Conservation (phyloP, 2,329 filamentous ascomycete genomes). For the Huntiella decipiens region DNA sequence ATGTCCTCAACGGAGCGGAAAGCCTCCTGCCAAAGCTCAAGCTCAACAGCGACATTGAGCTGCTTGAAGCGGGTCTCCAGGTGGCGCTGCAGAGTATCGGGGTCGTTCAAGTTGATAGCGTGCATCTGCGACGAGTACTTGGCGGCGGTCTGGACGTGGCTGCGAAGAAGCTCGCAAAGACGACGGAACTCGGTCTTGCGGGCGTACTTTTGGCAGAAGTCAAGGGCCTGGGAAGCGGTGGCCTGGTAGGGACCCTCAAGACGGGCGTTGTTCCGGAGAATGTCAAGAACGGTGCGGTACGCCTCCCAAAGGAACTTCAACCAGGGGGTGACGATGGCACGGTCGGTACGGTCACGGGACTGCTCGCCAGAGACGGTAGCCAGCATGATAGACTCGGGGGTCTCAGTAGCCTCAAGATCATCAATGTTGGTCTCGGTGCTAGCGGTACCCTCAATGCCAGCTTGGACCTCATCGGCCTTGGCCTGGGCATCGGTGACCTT, state of each 20-base stretch:
- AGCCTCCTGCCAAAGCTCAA: constrained; percentile 97
- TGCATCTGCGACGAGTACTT: constrained; percentile 99
- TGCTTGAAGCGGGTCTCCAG: constrained; percentile 97
- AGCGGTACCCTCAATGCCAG: constrained; percentile 53
- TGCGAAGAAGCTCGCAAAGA: constrained; percentile 91
- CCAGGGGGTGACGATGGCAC: constrained; percentile 96
- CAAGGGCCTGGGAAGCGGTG: constrained; percentile 93
- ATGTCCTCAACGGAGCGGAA: constrained; percentile 99
- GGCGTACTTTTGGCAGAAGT: constrained; percentile 95
- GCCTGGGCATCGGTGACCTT: constrained; percentile 92
- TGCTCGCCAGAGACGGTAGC: constrained; percentile 97
- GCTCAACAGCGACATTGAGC: constrained; percentile 90
- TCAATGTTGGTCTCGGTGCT: constrained; percentile 56
- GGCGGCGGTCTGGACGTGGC: constrained; percentile 96
- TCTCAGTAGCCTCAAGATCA: constrained; percentile 92
- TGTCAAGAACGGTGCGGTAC: constrained; percentile 93
- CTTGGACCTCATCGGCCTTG: constrained; percentile 91
- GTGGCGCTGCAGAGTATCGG: constrained; percentile 91
- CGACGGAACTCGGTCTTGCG: constrained; percentile 98
- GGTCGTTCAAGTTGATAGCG: constrained; percentile 95
- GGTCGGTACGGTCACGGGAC: constrained; percentile 89
- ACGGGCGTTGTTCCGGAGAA: constrained; percentile 95
- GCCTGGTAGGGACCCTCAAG: constrained; percentile 97
- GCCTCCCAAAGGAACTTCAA: constrained; percentile 99
- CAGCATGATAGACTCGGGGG: constrained; percentile 90